A percentile compares a stretch with the other conserved stretches of the same genome.
Conservation (phyloP, 768 basidiomycete species). For the Naganishia vaughanmartiniae region DNA sequence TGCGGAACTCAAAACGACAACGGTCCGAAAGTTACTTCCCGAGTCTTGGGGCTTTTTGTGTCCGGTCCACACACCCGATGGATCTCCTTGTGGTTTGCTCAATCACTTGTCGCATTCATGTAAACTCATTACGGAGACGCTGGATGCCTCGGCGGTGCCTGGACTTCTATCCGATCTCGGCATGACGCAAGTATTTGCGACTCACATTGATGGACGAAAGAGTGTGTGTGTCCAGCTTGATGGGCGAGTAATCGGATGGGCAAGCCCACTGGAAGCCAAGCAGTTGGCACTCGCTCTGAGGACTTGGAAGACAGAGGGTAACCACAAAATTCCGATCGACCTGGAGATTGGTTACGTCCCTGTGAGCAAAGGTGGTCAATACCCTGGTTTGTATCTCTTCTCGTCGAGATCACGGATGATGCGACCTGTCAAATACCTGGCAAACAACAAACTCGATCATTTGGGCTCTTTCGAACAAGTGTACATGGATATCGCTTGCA, state of each 20-base stretch:
- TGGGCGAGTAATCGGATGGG: constrained; percentile 92
- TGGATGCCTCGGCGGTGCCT: constrained; percentile 75
- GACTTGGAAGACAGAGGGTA: constrained; percentile 89
- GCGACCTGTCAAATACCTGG: constrained; percentile 89
- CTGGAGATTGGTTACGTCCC: constrained; percentile 92
- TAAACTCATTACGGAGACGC: constrained; percentile 75
- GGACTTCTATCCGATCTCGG: constrained; percentile 78
- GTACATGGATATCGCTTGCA: constrained; percentile 96
- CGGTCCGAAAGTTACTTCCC: constrained; percentile 90
- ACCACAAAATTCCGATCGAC: constrained; percentile 78
- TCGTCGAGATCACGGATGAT: constrained; percentile 87
- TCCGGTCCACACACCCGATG: constrained; percentile 98
- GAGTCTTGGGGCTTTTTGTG: constrained; percentile 99
- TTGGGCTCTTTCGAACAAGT: constrained; percentile 97
- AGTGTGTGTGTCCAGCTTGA: constrained; percentile 92
- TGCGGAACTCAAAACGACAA: constrained; percentile 94
- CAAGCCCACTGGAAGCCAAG: constrained; percentile 66
- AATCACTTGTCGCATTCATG: constrained; percentile 94
- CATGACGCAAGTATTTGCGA: constrained; percentile 85
- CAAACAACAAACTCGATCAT: constrained; percentile 81
- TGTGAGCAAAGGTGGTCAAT: constrained; percentile 85
- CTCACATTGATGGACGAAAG: constrained; percentile 73
- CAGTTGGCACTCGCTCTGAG: constrained; percentile 81
- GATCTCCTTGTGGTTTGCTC: constrained; percentile 92
- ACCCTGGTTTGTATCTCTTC: constrained; percentile 93